These are phyloP conservation scores for Aspergillus olivimuriae DNA, from an alignment of 495 filamentous ascomycete genomes.

Conservation along the genomic window DNA sequence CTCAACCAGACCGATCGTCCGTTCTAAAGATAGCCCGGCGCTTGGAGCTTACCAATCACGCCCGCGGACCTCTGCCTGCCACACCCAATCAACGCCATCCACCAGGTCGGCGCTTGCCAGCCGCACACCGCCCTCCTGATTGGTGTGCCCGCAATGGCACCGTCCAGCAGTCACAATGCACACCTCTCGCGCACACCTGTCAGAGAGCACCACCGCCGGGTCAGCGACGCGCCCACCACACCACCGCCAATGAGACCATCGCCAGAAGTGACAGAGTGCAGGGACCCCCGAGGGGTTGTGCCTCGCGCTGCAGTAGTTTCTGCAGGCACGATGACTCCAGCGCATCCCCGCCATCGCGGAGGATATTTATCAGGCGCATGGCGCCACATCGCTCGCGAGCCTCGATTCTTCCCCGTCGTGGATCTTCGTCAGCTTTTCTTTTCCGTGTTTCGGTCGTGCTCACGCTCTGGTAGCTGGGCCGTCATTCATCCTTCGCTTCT, in stretches of 20 bases:
- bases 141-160: constrained; percentile 10
- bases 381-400: constrained; percentile 13
- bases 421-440: constrained; percentile 6
- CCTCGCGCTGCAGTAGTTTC: constrained; percentile 36
- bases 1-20: too few species aligned
- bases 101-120: constrained; percentile 17
- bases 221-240: constrained; percentile 15
- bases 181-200: constrained; percentile 10
- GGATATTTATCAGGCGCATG: constrained; percentile 20
- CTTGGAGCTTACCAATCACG: constrained; percentile 21
- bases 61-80: constrained; percentile 3
- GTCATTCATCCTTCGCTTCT: constrained; percentile 16
- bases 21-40: constrained; percentile 32
- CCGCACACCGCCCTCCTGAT: constrained; percentile 9
- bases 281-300: constrained; percentile 19
- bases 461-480: constrained; percentile 35
- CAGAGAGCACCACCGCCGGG: constrained; percentile 6
- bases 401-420: constrained; percentile 16
- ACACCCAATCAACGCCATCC: constrained; percentile 4
- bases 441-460: constrained; percentile 19
- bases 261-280: constrained; percentile 4
- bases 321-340: constrained; percentile 15
- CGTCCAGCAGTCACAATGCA: constrained; percentile 8
- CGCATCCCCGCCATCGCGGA: constrained; percentile 8
- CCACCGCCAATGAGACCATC: constrained; percentile 14